These are phyloP conservation scores for Cucumis hystrix DNA, from an alignment of 306 rosid species.

Conservation along the genomic window DNA sequence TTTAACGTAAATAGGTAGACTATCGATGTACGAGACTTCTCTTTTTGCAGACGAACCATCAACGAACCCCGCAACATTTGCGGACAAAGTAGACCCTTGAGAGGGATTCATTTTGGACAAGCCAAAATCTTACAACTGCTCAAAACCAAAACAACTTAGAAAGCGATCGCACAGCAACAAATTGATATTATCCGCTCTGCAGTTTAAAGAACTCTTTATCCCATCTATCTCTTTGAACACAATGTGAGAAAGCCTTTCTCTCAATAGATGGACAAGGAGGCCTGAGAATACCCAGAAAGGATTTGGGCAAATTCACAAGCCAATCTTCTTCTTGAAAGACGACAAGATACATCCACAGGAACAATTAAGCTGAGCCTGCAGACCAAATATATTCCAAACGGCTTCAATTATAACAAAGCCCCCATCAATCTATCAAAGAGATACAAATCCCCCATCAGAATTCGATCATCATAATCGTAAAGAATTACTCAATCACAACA, in stretches of 20 bases:
- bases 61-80: slow-evolving; percentile 60
- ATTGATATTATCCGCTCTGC: slow-evolving; percentile 42
- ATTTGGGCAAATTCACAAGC: slow-evolving; percentile 54
- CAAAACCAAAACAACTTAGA: neutral
- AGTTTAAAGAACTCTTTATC: slow-evolving; percentile 55
- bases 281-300: slow-evolving; percentile 38
- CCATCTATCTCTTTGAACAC: slow-evolving; percentile 46
- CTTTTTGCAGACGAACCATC: slow-evolving; percentile 50
- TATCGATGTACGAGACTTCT: slow-evolving; percentile 34
- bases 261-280: slow-evolving; percentile 22
- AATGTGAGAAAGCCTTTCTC: slow-evolving; percentile 16
- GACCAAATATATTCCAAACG: slow-evolving; percentile 1
- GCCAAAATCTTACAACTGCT: neutral
- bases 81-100: slow-evolving; percentile 43
- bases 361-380: slow-evolving; percentile 7
- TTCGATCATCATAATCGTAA: neutral
- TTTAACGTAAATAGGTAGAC: slow-evolving; percentile 62
- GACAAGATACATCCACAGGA: slow-evolving; percentile 55
- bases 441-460: neutral
- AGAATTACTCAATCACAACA: neutral
- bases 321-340: slow-evolving; percentile 26
- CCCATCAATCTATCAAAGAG: slow-evolving; percentile 10
- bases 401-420: slow-evolving; percentile 12
- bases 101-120: slow-evolving; percentile 49
- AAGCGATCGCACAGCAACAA: neutral